phyloP scores from a whole-genome alignment of 140 eudicot species.

The Flaveria floridana region DNA sequence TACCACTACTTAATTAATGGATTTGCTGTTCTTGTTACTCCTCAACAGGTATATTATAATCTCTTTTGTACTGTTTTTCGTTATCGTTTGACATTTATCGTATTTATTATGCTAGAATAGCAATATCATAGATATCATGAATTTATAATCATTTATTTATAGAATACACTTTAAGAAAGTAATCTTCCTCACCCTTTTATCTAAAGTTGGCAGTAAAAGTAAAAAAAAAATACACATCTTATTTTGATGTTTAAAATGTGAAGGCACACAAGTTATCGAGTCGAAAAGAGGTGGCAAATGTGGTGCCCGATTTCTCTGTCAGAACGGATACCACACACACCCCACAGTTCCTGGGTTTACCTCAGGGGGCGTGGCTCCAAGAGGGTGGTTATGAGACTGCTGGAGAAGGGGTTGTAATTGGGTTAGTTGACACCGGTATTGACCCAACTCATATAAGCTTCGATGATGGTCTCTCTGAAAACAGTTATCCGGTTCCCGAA shows the following conservation, averaged over 20 bases:
- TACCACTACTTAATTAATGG: constrained; percentile 92
- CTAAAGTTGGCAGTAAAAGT: not conserved
- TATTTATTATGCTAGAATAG: not conserved
- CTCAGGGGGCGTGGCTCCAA: constrained; percentile 95
- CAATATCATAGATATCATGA: not conserved
- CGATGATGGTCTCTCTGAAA: constrained; percentile 55
- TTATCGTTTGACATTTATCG: not conserved
- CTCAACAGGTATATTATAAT: constrained; percentile 64
- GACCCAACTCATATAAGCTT: constrained; percentile 85
- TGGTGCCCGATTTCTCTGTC: constrained; percentile 74
- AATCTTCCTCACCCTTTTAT: not conserved
- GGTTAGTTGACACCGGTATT: constrained; percentile 90
- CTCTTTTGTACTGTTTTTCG: not conserved
- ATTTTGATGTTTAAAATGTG: constrained; percentile 26
- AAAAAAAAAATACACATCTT: not conserved
- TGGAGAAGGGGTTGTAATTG: constrained; percentile 94
- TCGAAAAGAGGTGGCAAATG: constrained; percentile 84
- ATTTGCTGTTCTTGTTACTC: constrained; percentile 92
- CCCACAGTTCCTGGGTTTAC: constrained; percentile 93
- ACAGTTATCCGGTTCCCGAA: constrained; percentile 69
- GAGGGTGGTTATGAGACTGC: constrained; percentile 86
- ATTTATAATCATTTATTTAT: constrained; percentile 8
- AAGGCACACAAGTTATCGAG: constrained; percentile 73
- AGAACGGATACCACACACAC: constrained; percentile 94
- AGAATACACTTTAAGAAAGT: constrained; percentile 10